These are phyloP conservation scores for Starmera amethionina DNA, from an alignment of 805 yeast genomes.

Conservation along the genomic window DNA sequence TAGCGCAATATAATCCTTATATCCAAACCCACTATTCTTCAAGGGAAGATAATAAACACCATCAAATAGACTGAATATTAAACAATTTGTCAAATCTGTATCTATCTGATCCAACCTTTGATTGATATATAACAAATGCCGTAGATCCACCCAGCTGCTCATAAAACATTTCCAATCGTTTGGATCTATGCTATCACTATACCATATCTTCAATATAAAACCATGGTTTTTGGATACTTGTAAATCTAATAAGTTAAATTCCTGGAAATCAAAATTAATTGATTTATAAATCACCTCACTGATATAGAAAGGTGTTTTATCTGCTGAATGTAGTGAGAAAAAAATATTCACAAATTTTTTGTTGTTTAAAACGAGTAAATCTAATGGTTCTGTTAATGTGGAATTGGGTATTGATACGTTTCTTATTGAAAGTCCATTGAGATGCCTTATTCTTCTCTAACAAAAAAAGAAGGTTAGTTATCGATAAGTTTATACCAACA, in stretches of 20 bases:
- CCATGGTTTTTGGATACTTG: slow-evolving; percentile 2
- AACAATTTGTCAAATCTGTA: slow-evolving; percentile 8
- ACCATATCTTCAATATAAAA: slow-evolving; percentile 15
- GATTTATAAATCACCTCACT: slow-evolving; percentile 23
- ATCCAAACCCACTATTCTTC: slow-evolving; percentile 1
- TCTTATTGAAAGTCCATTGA: too few relatives aligned
- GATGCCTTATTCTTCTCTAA: too few relatives aligned
- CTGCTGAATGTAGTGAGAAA: slow-evolving; percentile 23
- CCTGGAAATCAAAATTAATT: slow-evolving; percentile 21
- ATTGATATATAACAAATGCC: slow-evolving; percentile 23
- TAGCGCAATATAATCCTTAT: background rate
- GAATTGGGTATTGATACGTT: too few relatives aligned
- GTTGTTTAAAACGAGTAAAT: slow-evolving; percentile 19
- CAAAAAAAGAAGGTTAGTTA: too few relatives aligned
- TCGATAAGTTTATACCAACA: too few relatives aligned
- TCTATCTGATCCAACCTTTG: slow-evolving; percentile 15
- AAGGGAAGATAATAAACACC: slow-evolving; percentile 17
- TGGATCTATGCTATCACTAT: slow-evolving; percentile 2
- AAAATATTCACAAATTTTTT: slow-evolving; percentile 23
- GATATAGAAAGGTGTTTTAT: slow-evolving; percentile 22
- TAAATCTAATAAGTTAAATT: slow-evolving; percentile 12
- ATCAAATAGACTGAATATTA: slow-evolving; percentile 22
- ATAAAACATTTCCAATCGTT: slow-evolving; percentile 17
- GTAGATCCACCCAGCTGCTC: slow-evolving; percentile 18
- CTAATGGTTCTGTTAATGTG: slow-evolving; percentile 12